Base-by-base conservation (phyloP, 768 basidiomycete genomes). In the Trametes elegans region DNA sequence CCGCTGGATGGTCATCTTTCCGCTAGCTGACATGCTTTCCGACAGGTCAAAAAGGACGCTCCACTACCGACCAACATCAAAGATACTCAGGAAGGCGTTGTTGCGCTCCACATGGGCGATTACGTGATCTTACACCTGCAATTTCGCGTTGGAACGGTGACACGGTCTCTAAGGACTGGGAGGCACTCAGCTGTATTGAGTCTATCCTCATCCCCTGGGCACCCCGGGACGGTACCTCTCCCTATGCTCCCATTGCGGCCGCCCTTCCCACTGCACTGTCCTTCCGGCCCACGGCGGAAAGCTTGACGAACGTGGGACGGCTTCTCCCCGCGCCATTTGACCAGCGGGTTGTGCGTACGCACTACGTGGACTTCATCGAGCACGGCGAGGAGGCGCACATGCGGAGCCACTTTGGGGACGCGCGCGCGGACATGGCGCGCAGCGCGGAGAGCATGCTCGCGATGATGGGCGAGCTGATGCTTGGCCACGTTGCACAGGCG, bases 101-200 rank as follows among this genome's bases (percentile, higher is more conserved):
- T 54, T 28, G 36, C 42, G 7, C 53, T 54, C 28, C 13, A 39
- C 19, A 39, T 28, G 14, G 53, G 53, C 35, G 53, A 54, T 1
- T 54, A 40, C 38, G 53, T 38, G 16, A 40, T 54, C 36, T 19
- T 54, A 36, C 44, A 47, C 24, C 26, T 46, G 18, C 53, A 54
- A 16, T 54, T 54, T 45, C 53, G 53, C 44, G 38, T 54, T 16
- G 53, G 53, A 28, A 54, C 53, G 53, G 53, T 28, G 27, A 29
- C 28, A 40, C 23, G 19, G 26, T 46, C 36, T 27, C 34, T 21
- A 46, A 46, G 21, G 53, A 54, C 28, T 54, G 43, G 43, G 44
- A 54, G 16, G 53, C 53, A 9, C 28, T 54, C 44, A n/a, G 19
- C 44, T 40, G 36, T 21, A 19, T 54, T 28, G 24, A 47, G 16